These are phyloP conservation scores for Suillus hirtellus DNA, from an alignment of 768 basidiomycete species.

Conservation along the genomic window DNA sequence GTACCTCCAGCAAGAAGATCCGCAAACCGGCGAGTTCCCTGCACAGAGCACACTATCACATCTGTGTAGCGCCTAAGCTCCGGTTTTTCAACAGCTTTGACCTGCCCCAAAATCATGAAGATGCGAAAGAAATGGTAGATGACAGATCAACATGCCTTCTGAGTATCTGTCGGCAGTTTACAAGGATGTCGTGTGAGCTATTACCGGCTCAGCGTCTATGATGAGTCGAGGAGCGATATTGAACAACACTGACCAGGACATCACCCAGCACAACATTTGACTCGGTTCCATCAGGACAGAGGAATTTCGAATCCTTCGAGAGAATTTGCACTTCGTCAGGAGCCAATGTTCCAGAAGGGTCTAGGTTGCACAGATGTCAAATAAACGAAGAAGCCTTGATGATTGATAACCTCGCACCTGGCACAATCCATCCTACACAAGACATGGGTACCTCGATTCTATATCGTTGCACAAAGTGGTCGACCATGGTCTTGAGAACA, in stretches of 20 bases:
- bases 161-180: conserved; percentile 66
- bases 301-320: conserved; percentile 45
- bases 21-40: conserved; percentile 49
- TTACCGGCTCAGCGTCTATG: not conserved
- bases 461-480: conserved; percentile 42
- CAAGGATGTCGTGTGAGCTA: conserved; percentile 69
- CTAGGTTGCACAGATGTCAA: conserved; percentile 32
- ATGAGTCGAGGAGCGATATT: not conserved
- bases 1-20: conserved; percentile 66
- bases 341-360: conserved; percentile 50
- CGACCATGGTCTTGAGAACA: conserved; percentile 46
- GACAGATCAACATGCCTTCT: conserved; percentile 46
- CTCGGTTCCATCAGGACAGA: conserved; percentile 40
- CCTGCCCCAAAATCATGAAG: conserved; percentile 35
- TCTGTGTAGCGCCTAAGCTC: conserved; percentile 51
- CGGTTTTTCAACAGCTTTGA: conserved; percentile 53
- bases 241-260: conserved; percentile 44
- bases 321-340: conserved; percentile 61
- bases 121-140: not conserved
- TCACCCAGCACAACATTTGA: conserved; percentile 56
- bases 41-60: conserved; percentile 59
- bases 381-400: not conserved
- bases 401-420: conserved; percentile 37
- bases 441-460: conserved; percentile 58
- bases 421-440: conserved; percentile 60